These are phyloP conservation scores for Hibiscus tridactylites DNA, from an alignment of 345 rosid genomes.

Conservation along the genomic window DNA sequence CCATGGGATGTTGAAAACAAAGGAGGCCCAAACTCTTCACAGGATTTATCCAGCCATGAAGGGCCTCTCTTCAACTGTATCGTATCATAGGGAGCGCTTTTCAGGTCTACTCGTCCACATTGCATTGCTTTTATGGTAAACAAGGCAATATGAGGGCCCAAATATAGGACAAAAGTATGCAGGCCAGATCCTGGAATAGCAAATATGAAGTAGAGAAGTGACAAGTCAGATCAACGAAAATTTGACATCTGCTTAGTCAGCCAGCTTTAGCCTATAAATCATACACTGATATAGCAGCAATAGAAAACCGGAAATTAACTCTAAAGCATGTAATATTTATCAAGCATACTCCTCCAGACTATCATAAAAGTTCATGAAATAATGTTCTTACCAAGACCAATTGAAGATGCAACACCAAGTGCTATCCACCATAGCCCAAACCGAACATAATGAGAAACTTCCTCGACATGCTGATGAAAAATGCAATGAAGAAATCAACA, in stretches of 20 bases:
- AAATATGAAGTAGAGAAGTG: neutral
- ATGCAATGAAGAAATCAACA: neutral
- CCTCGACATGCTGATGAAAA: conserved; percentile 67
- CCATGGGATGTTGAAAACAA: conserved; percentile 42
- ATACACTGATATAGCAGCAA: neutral
- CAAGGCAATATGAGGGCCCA: conserved; percentile 94
- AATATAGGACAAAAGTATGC: conserved; percentile 93
- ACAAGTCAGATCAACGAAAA: neutral
- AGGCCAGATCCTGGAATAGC: conserved; percentile 77
- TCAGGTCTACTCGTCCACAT: conserved; percentile 88
- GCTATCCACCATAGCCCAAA: conserved; percentile 93
- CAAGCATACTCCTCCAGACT: neutral
- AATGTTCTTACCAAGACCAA: conserved; percentile 83
- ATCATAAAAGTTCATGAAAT: neutral
- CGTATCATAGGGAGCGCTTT: conserved; percentile 92
- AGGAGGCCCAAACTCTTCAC: conserved; percentile 77
- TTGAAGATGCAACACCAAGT: conserved; percentile 97
- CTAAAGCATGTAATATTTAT: neutral
- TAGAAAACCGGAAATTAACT: neutral
- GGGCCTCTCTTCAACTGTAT: conserved; percentile 74
- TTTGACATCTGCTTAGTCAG: neutral
- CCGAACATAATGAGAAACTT: conserved; percentile 50
- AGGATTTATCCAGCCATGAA: conserved; percentile 89
- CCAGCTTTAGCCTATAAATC: neutral
- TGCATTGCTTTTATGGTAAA: conserved; percentile 90